Evolutionary conservation across 352 stramenopile genomes (phyloP), one percentile per base, ranked within the genome.

Genomic region (Globisporangium alternatum): DNA sequence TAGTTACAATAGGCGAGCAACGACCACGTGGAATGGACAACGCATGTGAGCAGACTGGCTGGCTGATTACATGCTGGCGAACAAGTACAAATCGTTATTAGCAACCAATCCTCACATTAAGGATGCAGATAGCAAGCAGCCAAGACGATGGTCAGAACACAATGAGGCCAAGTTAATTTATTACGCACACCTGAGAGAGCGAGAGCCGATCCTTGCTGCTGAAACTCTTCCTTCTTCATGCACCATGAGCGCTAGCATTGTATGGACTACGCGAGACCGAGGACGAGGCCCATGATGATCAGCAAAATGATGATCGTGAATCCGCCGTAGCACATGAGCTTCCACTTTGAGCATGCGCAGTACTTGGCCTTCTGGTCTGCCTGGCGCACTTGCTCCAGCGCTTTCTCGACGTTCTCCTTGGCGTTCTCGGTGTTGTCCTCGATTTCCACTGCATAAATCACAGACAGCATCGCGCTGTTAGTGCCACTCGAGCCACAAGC

Each of bases 341-440:
- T 90, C 55, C 74, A 78, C 60, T 69, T 67, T 12, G 74, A 80
- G 69, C 83, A 95, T 2, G 77, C 78, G 60, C 83, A 93, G 62
- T 86, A 95, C n/a, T 78, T 86, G 28, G 66, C 72, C 52, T 80
- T 77, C 60, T 85, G 56, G 52, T 95, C 79, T 0, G 87, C 87
- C 60, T 93, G 81, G 33, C 68, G 71, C 43, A 95, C 85, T 59
- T 95, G 60, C 12, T 91, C 76, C 47, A 93, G 65, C 8, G 81
- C 87, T 39, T 82, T 87, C 45, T 72, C 68, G 35, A 90, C 83
- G 31, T 93, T 93, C 22, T 94, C 81, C 60, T 88, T 88, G 62
- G 80, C 85, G 13, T 76, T 76, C 21, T 93, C 81, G 0, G 83
- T 92, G 66, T 93, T 93, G 15, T 95, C 78, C 49, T 80, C 79